Percentiles rank a stretch among this genome's conserved stretches.
Evolutionary conservation across 2,329 filamentous ascomycete species (phyloP).

Genomic region (Calonectria pteridis): DNA sequence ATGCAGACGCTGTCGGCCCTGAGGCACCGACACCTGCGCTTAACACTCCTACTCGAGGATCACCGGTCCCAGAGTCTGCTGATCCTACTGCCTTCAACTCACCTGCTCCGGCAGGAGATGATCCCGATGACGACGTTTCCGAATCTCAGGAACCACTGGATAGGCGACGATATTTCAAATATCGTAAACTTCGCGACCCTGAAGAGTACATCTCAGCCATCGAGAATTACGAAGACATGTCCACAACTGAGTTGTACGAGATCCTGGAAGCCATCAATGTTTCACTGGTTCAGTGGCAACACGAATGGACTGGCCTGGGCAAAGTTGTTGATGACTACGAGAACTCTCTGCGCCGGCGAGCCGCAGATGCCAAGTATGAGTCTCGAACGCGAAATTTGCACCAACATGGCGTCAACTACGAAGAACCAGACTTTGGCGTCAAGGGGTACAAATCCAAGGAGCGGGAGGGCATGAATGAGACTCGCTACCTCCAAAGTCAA

Average conservation of each 20-base stretch:
- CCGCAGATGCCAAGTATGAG: conserved; percentile 62
- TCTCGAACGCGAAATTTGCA: conserved; percentile 58
- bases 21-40: conserved; percentile 53
- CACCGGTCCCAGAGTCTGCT: conserved; percentile 54
- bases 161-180: conserved; percentile 54
- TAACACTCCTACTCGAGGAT: conserved; percentile 54
- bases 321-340: conserved; percentile 69
- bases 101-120: conserved; percentile 53
- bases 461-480: conserved; percentile 58
- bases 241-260: conserved; percentile 59
- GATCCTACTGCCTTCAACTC: conserved; percentile 54
- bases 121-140: conserved; percentile 52
- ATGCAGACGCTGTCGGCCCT: conserved; percentile 43
- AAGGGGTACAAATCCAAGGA: conserved; percentile 65
- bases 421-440: conserved; percentile 66
- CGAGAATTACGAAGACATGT: conserved; percentile 63
- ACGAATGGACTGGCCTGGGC: conserved; percentile 64
- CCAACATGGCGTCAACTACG: conserved; percentile 56
- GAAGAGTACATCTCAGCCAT: conserved; percentile 63
- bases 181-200: conserved; percentile 64
- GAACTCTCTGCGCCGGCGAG: conserved; percentile 64
- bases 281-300: conserved; percentile 64
- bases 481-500: conserved; percentile 63
- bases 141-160: conserved; percentile 51
- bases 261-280: conserved; percentile 59